Conservation (phyloP, 192 early-diverging fungal genomes). For the Haplosporangium gracile region DNA sequence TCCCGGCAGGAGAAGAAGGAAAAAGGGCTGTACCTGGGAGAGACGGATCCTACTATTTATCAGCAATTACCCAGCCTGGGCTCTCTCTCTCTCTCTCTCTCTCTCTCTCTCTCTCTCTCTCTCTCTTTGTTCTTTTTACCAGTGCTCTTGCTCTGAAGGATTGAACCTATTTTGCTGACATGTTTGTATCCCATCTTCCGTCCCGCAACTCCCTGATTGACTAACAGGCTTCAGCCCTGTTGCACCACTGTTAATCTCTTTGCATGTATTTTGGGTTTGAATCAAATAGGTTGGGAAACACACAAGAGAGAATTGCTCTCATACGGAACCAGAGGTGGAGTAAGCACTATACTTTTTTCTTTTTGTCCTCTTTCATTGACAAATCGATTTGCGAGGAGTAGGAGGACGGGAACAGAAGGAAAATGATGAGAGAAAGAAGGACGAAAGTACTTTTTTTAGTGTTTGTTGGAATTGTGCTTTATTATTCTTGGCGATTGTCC, state of each 20-base stretch:
- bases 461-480: too few relatives aligned
- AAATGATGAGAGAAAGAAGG: neutral
- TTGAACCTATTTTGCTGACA: neutral
- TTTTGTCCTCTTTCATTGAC: neutral
- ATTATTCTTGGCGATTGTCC: too few relatives aligned
- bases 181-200: neutral
- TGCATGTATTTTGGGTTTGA: neutral
- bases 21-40: neutral
- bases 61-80: constrained; percentile 5
- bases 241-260: neutral
- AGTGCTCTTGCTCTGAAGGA: neutral
- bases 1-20: neutral
- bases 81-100: neutral
- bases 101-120: neutral
- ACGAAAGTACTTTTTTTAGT: neutral
- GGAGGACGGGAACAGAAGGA: neutral
- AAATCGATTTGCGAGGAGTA: neutral
- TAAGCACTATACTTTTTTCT: neutral
- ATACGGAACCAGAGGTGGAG: neutral
- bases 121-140: neutral
- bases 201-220: neutral
- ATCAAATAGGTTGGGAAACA: neutral
- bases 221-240: neutral
- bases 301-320: neutral
- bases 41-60: neutral